A percentile compares a stretch with the other conserved stretches of the same genome.
phyloP scores from a whole-genome alignment of 2,329 filamentous ascomycete species.

The Plenodomus tracheiphilus region DNA sequence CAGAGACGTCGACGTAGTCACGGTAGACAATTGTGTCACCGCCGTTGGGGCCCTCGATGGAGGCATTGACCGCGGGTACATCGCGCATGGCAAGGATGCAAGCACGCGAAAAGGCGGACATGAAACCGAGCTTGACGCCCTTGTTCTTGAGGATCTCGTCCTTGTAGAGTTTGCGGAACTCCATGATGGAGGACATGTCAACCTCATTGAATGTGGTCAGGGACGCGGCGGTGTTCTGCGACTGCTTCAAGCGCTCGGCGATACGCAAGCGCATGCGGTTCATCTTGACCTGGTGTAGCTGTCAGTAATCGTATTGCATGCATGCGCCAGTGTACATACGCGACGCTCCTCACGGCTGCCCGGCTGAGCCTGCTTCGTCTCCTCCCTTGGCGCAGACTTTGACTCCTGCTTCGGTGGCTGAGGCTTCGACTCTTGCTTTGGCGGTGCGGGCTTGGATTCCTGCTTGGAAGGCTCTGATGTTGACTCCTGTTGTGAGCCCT shows the following conservation, averaged over 20 bases:
- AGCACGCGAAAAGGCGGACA: constrained; percentile 94
- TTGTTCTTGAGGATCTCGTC: constrained; percentile 95
- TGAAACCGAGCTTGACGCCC: constrained; percentile 98
- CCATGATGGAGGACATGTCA: constrained; percentile 97
- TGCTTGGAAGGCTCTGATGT: constrained; percentile 48
- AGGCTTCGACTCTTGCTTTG: constrained; percentile 32
- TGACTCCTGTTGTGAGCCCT: constrained; percentile 44
- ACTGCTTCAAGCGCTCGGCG: constrained; percentile 97
- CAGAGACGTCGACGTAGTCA: constrained; percentile 96
- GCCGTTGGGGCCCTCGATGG: constrained; percentile 91
- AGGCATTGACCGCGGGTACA: constrained; percentile 92
- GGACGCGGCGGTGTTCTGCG: constrained; percentile 96
- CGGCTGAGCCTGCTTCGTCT: constrained; percentile 48
- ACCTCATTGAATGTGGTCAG: constrained; percentile 99
- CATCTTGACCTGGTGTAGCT: constrained; percentile 84
- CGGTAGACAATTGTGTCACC: constrained; percentile 98
- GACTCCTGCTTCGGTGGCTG: constrained; percentile 39
- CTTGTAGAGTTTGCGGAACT: constrained; percentile 96
- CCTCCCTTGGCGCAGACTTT: constrained; percentile 25
- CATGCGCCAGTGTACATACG: constrained; percentile 57
- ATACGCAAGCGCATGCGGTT: constrained; percentile 99
- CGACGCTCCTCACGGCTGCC: constrained; percentile 86
- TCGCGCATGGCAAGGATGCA: constrained; percentile 91
- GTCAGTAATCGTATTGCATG: constrained; percentile 9
- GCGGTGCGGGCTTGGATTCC: constrained; percentile 43